A percentile compares a stretch with the other conserved stretches of the same genome.
phyloP scores from a whole-genome alignment of 1,284 basidiomycete species.

The Heterobasidion annosum region DNA sequence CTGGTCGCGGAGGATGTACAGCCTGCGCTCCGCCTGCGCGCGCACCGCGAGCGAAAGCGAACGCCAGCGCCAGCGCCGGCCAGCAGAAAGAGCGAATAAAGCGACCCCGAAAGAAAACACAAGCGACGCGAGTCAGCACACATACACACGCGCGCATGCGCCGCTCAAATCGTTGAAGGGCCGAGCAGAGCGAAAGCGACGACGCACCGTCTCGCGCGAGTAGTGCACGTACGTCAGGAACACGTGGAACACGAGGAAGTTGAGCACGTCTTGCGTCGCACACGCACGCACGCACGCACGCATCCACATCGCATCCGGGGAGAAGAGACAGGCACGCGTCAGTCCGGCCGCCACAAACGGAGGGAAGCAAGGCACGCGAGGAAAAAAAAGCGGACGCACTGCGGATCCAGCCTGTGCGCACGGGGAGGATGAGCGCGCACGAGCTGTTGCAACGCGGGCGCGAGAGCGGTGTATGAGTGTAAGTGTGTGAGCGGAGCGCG shows the following conservation, averaged over 20 bases:
- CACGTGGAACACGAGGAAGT: slow-evolving; percentile 55
- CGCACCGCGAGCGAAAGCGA: too few relatives aligned
- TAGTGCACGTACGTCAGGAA: slow-evolving; percentile 51
- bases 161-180: neutral
- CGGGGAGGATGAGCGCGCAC: slow-evolving; percentile 45
- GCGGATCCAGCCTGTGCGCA: slow-evolving; percentile 38
- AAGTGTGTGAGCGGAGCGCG: neutral
- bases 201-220: slow-evolving; percentile 29
- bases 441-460: slow-evolving; percentile 25
- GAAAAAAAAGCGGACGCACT: slow-evolving; percentile 30
- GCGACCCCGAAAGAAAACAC: too few relatives aligned
- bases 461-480: neutral
- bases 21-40: slow-evolving; percentile 41
- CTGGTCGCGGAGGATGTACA: slow-evolving; percentile 56
- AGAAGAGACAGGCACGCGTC: neutral
- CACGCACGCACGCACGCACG: too few relatives aligned
- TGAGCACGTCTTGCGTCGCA: slow-evolving; percentile 41
- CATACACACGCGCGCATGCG: slow-evolving; percentile 19
- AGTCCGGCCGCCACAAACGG: neutral
- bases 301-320: neutral
- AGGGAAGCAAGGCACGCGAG: neutral
- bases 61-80: too few relatives aligned
- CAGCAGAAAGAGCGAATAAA: too few relatives aligned
- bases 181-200: neutral
- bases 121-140: too few relatives aligned